Evolutionary conservation across 495 filamentous ascomycete species (phyloP).

Genomic region (Daldinia concentrica): DNA sequence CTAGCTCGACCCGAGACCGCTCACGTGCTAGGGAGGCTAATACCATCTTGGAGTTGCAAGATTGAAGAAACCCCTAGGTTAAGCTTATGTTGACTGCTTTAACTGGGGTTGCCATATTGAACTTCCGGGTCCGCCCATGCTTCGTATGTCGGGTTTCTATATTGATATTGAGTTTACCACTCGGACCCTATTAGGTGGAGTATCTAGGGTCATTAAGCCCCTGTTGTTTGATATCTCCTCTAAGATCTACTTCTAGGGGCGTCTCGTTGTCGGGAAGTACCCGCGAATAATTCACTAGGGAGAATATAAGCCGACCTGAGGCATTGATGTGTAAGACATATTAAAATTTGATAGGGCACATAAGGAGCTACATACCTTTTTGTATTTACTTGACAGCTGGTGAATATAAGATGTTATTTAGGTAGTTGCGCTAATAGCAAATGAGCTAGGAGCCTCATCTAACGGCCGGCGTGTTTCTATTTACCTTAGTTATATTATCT

Average conservation of each 20-base stretch:
- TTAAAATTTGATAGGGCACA: background rate
- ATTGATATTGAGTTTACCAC: background rate
- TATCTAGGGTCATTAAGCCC: background rate
- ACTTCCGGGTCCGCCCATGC: background rate
- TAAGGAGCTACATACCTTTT: too few relatives aligned
- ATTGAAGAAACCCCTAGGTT: background rate
- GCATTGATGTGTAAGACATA: background rate
- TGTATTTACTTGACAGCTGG: background rate
- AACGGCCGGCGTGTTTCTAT: background rate
- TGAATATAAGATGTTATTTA: background rate
- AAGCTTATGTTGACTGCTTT: background rate
- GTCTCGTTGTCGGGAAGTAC: background rate
- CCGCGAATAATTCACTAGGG: background rate
- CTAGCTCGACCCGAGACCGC: background rate
- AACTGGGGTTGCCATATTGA: background rate
- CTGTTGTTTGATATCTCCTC: background rate
- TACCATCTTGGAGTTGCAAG: background rate
- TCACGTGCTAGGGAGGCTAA: background rate
- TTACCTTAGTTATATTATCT: background rate
- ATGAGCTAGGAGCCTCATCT: background rate
- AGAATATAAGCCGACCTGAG: background rate
- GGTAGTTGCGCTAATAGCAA: background rate
- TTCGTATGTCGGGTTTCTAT: background rate
- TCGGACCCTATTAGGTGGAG: background rate
- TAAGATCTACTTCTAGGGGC: background rate